Base-by-base conservation (phyloP, 202 grass and related monocot genomes). In the Sporobolus alterniflorus region DNA sequence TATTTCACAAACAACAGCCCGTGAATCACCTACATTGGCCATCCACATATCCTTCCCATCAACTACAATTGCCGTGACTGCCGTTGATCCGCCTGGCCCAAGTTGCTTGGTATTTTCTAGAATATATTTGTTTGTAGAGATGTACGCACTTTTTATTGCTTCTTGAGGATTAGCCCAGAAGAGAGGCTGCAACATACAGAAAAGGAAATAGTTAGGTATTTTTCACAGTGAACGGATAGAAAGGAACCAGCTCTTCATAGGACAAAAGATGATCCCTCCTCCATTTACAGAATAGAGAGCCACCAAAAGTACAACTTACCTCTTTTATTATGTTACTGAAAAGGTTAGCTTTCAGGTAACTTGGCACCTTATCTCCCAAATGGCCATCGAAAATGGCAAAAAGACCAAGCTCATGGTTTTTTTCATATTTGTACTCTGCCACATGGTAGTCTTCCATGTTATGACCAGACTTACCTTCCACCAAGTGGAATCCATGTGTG, bases 371-470 rank as follows among this genome's bases (percentile, higher is more conserved):
- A 67, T 96, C 86, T 77, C 97, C 97, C 87, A 99, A 85, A 88
- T 99, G 97, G n/a, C 97, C 97, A 76, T 99, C 97, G 44, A 96
- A 99, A 79, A 99, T 99, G 78, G 97, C 97, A 50, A 99, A 99
- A 64, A 99, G 88, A 26, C 97, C 97, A 80, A 99, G 86, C 59
- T 99, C 97, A 33, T 91, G 91, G 36, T 65, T 82, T 67, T 94
- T 96, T 65, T 96, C 91, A 31, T 62, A 89, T 83, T 90, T 99
- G 68, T 99, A 99, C 81, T 94, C 85, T 36, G 97, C 89, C 26
- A 94, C 97, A 88, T 92, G 97, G 62, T 99, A 99, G 74, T 99
- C 97, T 84, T 99, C 97, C 97, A 99, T 99, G 71, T 99, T 88
- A 94, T 99, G 97, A 11, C 93, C 97, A 81, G 97, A 90, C 85